These are phyloP conservation scores for Fusarium nurragi DNA, from an alignment of 2,329 filamentous ascomycete species.

Conservation along the genomic window DNA sequence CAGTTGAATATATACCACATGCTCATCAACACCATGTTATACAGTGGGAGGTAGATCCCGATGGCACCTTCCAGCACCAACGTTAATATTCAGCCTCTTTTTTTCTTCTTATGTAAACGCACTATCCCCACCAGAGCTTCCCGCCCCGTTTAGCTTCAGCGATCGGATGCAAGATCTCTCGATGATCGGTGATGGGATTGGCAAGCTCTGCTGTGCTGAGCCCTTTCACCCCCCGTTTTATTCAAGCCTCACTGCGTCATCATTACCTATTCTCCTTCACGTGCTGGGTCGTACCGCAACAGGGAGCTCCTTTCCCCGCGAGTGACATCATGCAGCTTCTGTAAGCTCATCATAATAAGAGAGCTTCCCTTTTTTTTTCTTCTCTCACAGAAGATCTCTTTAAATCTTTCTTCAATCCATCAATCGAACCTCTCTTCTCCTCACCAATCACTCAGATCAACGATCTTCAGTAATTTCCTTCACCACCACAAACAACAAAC, in stretches of 20 bases:
- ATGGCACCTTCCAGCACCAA: constrained; percentile 12
- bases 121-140: constrained; percentile 19
- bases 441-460: neutral
- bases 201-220: constrained; percentile 3
- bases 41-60: neutral
- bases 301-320: constrained; percentile 36
- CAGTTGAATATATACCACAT: neutral
- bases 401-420: neutral
- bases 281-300: constrained; percentile 32
- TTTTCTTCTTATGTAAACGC: neutral
- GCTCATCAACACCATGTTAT: neutral
- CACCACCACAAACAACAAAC: neutral
- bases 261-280: constrained; percentile 40
- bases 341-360: constrained; percentile 37
- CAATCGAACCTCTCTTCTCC: constrained; percentile 18
- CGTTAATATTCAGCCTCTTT: constrained; percentile 1
- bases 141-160: neutral
- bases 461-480: neutral
- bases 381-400: constrained; percentile 9
- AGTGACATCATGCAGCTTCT: constrained; percentile 43
- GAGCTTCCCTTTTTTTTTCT: constrained; percentile 17
- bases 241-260: constrained; percentile 41
- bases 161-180: constrained; percentile 30
- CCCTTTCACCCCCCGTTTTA: constrained; percentile 11
- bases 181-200: constrained; percentile 36